Conservation (phyloP, 257 asterid genomes). For the Catharanthus roseus region DNA sequence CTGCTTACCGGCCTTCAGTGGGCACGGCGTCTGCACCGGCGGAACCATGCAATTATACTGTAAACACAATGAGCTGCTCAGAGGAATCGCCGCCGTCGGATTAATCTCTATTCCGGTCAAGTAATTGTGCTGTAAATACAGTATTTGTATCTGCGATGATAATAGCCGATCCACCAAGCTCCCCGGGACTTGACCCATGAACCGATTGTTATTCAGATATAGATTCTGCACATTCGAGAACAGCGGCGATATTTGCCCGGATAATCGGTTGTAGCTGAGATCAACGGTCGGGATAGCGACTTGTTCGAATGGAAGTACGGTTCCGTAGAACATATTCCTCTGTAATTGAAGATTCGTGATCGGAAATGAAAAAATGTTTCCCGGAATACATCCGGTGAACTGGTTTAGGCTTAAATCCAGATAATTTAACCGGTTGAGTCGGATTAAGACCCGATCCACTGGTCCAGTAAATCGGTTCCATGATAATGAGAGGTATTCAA, state of each 20-base stretch:
- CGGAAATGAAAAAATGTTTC: slow-evolving; percentile 45
- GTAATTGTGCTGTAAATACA: slow-evolving; percentile 80
- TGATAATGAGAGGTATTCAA: slow-evolving; percentile 64
- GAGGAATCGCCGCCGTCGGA: slow-evolving; percentile 76
- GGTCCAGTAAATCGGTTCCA: slow-evolving; percentile 73
- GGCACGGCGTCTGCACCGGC: slow-evolving; percentile 81
- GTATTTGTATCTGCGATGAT: slow-evolving; percentile 44
- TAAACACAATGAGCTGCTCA: slow-evolving; percentile 68
- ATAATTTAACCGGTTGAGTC: slow-evolving; percentile 51
- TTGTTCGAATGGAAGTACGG: slow-evolving; percentile 44
- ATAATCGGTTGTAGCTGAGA: slow-evolving; percentile 75
- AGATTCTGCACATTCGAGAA: slow-evolving; percentile 69
- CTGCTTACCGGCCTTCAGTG: slow-evolving; percentile 79
- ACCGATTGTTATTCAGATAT: slow-evolving; percentile 82
- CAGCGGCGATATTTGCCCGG: slow-evolving; percentile 68
- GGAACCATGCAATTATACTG: slow-evolving; percentile 92
- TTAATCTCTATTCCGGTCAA: slow-evolving; percentile 78
- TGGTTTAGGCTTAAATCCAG: slow-evolving; percentile 73
- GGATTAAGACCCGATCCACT: slow-evolving; percentile 41
- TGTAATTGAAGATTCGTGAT: slow-evolving; percentile 65
- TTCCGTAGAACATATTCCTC: slow-evolving; percentile 61
- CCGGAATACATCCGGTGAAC: slow-evolving; percentile 70
- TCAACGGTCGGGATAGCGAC: slow-evolving; percentile 71
- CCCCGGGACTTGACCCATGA: slow-evolving; percentile 70
- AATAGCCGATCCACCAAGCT: slow-evolving; percentile 67